Evolutionary conservation across 2,329 filamentous ascomycete species (phyloP).

Genomic region (Ophiosphaerella narmari): DNA sequence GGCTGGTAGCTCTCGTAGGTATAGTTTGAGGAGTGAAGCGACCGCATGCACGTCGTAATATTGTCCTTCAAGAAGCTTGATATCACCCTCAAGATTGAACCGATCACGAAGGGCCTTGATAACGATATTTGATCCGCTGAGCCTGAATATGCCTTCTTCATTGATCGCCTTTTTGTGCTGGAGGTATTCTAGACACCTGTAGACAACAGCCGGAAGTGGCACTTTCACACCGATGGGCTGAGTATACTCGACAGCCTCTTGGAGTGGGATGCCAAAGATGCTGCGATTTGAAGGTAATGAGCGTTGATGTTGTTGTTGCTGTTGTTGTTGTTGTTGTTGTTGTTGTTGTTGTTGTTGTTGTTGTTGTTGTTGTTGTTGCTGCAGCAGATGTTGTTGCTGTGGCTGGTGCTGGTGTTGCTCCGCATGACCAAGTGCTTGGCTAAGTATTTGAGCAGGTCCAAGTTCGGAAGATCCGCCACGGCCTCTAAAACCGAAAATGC

Average conservation of each 20-base stretch:
- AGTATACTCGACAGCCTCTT: conserved; percentile 83
- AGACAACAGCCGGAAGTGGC: conserved; percentile 87
- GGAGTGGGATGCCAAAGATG: conserved; percentile 83
- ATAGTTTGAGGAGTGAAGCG: conserved; percentile 90
- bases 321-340: conserved; percentile 18
- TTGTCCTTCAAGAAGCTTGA: conserved; percentile 83
- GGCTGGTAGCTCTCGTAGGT: conserved; percentile 86
- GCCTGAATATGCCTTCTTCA: conserved; percentile 94
- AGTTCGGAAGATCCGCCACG: conserved; percentile 72
- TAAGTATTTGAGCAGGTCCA: conserved; percentile 42
- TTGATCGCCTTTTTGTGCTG: conserved; percentile 77
- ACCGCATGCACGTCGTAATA: conserved; percentile 97
- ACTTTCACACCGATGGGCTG: conserved; percentile 73
- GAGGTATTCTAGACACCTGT: conserved; percentile 92
- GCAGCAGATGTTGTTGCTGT: conserved; percentile 1
- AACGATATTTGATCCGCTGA: conserved; percentile 95
- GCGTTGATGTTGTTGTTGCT: conserved; percentile 21
- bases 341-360: conserved; percentile 3
- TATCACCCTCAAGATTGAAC: conserved; percentile 90
- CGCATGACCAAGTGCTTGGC: conserved; percentile 8
- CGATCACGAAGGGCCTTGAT: conserved; percentile 90
- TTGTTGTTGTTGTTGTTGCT: conserved; percentile 12
- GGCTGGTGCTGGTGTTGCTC: conserved; percentile 4
- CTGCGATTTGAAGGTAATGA: conserved; percentile 53
- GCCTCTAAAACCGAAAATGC: conserved; percentile 67